Evolutionary conservation across 192 early-diverging fungal genomes (phyloP).

Genomic region (Coemansia sp.): DNA sequence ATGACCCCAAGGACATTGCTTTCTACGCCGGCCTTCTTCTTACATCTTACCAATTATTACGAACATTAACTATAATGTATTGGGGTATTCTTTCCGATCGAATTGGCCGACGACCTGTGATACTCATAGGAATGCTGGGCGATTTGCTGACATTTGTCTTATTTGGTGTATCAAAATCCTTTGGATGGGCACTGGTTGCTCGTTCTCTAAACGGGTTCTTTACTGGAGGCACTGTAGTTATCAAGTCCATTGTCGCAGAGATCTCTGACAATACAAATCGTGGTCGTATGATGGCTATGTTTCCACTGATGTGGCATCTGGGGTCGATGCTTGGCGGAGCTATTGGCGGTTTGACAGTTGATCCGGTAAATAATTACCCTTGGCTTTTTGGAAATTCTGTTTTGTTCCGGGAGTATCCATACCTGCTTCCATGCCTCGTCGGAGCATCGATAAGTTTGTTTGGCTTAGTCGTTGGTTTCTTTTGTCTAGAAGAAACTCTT

Average conservation of each 20-base stretch:
- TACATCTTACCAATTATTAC: conserved; percentile 49
- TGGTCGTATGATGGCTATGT: conserved; percentile 69
- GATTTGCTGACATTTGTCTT: conserved; percentile 63
- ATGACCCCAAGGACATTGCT: conserved; percentile 70
- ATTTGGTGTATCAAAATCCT: conserved; percentile 68
- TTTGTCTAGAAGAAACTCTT: conserved; percentile 60
- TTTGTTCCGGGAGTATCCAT: conserved; percentile 68
- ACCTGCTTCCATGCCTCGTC: conserved; percentile 76
- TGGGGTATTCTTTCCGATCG: no score
- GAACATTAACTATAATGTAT: conserved; percentile 48
- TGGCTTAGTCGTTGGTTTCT: conserved; percentile 64
- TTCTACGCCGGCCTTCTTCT: conserved; percentile 62
- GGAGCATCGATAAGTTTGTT: conserved; percentile 58
- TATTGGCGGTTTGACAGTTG: conserved; percentile 72
- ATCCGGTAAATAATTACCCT: conserved; percentile 68
- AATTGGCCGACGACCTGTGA: conserved; percentile 71
- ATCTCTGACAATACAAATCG: conserved; percentile 77
- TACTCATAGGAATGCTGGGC: conserved; percentile 72
- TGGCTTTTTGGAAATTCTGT: conserved; percentile 52
- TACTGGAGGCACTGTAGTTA: conserved; percentile 72
- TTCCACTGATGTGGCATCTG: no score
- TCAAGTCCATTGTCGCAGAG: conserved; percentile 77
- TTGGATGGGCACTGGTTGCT: conserved; percentile 58
- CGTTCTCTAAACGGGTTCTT: conserved; percentile 66
- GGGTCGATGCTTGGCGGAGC: no score